A percentile compares a stretch with the other conserved stretches of the same genome.
phyloP scores from a whole-genome alignment of 306 rosid species.

The Dryas alaskensis region DNA sequence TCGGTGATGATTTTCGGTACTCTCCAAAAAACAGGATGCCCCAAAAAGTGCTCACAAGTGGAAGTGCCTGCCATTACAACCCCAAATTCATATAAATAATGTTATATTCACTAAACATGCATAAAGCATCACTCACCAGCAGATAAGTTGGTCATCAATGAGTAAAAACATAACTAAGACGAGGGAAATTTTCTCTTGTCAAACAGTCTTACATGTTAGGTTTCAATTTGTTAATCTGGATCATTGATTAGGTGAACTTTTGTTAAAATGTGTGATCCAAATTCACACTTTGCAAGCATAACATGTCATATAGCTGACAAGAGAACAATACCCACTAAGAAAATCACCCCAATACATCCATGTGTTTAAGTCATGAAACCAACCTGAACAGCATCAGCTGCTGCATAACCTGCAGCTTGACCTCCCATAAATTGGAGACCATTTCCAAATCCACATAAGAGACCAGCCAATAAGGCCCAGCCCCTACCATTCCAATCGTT shows the following conservation, averaged over 20 bases:
- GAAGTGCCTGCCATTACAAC: slow-evolving; percentile 63
- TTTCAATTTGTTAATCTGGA: too few relatives aligned
- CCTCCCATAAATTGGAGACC: slow-evolving; percentile 99
- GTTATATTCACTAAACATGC: not conserved
- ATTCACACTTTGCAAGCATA: too few relatives aligned
- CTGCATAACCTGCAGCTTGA: slow-evolving; percentile 98
- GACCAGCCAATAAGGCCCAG: slow-evolving; percentile 89
- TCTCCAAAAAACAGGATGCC: slow-evolving; percentile 75
- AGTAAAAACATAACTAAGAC: too few relatives aligned
- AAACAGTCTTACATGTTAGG: too few relatives aligned
- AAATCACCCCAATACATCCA: not conserved
- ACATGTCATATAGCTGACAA: too few relatives aligned
- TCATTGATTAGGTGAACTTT: too few relatives aligned
- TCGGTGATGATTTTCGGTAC: slow-evolving; percentile 71
- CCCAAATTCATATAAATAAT: not conserved
- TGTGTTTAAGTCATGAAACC: slow-evolving; percentile 21
- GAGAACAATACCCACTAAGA: too few relatives aligned
- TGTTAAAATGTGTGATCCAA: too few relatives aligned
- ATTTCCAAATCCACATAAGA: slow-evolving; percentile 88
- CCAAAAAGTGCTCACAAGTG: slow-evolving; percentile 92
- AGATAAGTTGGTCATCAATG: too few relatives aligned
- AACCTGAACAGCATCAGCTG: slow-evolving; percentile 98
- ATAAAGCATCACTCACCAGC: not conserved
- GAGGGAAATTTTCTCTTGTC: too few relatives aligned
- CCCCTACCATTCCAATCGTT: slow-evolving; percentile 84